Percentiles rank a stretch among this genome's conserved stretches.
phyloP scores from a whole-genome alignment of 139 green algal genomes.

The Haematococcus lacustris region DNA sequence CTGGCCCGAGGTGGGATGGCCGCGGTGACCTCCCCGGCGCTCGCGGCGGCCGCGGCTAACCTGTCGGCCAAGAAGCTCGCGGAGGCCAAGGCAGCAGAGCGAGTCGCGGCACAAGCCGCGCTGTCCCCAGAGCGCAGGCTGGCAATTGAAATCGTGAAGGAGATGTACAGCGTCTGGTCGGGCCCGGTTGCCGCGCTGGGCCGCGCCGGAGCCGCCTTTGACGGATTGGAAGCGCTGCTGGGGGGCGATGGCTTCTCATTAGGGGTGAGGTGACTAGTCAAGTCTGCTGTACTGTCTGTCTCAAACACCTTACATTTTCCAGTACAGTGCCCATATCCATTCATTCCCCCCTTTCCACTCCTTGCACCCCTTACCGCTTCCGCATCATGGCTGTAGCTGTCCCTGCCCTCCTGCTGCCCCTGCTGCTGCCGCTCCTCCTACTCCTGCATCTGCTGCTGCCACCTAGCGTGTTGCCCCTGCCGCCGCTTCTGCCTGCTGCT shows the following conservation, averaged over 20 bases:
- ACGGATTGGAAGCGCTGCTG: slow-evolving; percentile 75
- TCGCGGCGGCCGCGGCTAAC: background rate
- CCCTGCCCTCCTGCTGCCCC: too few species aligned
- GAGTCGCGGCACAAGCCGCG: background rate
- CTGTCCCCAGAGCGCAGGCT: slow-evolving; percentile 39
- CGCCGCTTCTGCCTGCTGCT: too few species aligned
- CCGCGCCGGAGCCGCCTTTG: slow-evolving; percentile 66
- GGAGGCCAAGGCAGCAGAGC: background rate
- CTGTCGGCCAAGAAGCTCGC: slow-evolving; percentile 2
- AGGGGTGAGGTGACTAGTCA: too few species aligned
- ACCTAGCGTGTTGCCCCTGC: too few species aligned
- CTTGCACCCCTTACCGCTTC: too few species aligned
- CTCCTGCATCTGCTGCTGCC: too few species aligned
- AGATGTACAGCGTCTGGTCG: slow-evolving; percentile 49
- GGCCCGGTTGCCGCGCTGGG: slow-evolving; percentile 54
- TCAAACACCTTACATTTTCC: too few species aligned
- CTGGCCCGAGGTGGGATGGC: slow-evolving; percentile 3
- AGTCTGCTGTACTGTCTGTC: too few species aligned
- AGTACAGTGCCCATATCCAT: too few species aligned
- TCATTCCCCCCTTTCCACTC: too few species aligned
- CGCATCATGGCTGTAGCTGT: too few species aligned
- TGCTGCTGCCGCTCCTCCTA: too few species aligned
- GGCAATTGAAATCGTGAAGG: slow-evolving; percentile 51
- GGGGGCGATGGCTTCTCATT: slow-evolving; percentile 61
- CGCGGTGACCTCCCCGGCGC: background rate